These are phyloP conservation scores for Colletotrichum siamense DNA, from an alignment of 2,329 filamentous ascomycete species.

Conservation along the genomic window DNA sequence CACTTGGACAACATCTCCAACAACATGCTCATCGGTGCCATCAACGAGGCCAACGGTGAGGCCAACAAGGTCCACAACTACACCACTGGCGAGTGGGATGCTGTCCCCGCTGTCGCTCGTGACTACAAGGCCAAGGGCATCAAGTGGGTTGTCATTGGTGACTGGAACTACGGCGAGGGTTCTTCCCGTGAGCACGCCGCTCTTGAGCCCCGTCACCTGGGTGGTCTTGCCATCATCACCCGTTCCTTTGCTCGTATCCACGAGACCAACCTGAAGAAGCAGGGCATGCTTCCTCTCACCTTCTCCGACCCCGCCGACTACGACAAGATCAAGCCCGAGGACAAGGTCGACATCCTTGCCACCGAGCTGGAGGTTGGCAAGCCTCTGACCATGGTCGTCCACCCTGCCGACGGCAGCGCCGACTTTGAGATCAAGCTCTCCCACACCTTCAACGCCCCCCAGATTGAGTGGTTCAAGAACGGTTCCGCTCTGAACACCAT, in stretches of 20 bases:
- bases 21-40: constrained; percentile 98
- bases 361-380: constrained; percentile 92
- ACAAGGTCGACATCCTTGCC: constrained; percentile 87
- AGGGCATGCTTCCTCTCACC: constrained; percentile 98
- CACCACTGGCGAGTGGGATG: constrained; percentile 81
- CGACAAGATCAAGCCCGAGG: constrained; percentile 92
- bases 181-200: constrained; percentile 98
- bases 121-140: constrained; percentile 98
- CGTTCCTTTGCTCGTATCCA: constrained; percentile 98
- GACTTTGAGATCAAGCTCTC: constrained; percentile 80
- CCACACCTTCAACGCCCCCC: constrained; percentile 98
- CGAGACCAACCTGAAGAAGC: constrained; percentile 99
- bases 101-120: constrained; percentile 91
- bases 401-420: constrained; percentile 80
- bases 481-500: constrained; percentile 98
- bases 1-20: constrained; percentile 99
- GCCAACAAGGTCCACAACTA: constrained; percentile 97
- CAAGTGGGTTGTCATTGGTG: constrained; percentile 96
- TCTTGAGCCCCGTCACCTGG: constrained; percentile 95
- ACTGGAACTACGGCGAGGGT: constrained; percentile 99
- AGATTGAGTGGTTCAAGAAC: constrained; percentile 99
- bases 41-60: constrained; percentile 94
- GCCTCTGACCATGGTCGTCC: constrained; percentile 89
- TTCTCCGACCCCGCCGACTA: constrained; percentile 96
- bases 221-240: constrained; percentile 95